Evolutionary conservation across 148 eudicot genomes (phyloP), one percentile per base, ranked within the genome.

Genomic region (Rheum nobile): DNA sequence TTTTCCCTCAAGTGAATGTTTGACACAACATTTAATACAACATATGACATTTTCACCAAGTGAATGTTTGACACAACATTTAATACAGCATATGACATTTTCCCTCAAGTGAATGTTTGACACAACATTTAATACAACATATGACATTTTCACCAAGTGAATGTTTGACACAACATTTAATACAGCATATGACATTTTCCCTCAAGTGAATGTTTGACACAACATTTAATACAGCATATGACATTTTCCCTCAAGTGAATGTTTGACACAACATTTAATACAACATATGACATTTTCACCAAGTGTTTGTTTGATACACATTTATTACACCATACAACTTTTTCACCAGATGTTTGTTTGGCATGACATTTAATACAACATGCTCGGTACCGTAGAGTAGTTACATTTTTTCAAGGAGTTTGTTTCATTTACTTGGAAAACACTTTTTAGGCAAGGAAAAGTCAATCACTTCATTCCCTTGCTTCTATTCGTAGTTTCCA

Each of bases 401-500:
- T 46, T 46, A 46, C 50, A 46, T 48, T 2, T n/a, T 16, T 48
- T 19, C 5, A 55, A 55, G 14, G 22, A 55, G 63, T 24, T 24
- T 21, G 63, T 16, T 65, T 31, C 69, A 29, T 65, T 29, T 65
- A 0, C 39, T 65, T 65, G 70, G 3, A 65, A 6, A 16, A 32
- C 70, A 65, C 41, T 65, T 31, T 9, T 28, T 26, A 28, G 67
- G 67, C 67, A 57, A 57, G 67, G 67, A 34, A 65, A 65, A 65
- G 70, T 65, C 70, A 65, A 32, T 32, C 24, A 8, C 8, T 21
- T 48, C 6, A n/a, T n/a, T 42, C 32, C 32, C 2, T 24, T 22
- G 14, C 32, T 65, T 32, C 69, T 14, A 31, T 41, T 4, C 6
- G 8, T 3, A 32, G 16, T 65, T 65, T 17, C 14, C 11, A 5